Base-by-base conservation (phyloP, 495 filamentous ascomycete genomes). In the Cryomyces minteri region DNA sequence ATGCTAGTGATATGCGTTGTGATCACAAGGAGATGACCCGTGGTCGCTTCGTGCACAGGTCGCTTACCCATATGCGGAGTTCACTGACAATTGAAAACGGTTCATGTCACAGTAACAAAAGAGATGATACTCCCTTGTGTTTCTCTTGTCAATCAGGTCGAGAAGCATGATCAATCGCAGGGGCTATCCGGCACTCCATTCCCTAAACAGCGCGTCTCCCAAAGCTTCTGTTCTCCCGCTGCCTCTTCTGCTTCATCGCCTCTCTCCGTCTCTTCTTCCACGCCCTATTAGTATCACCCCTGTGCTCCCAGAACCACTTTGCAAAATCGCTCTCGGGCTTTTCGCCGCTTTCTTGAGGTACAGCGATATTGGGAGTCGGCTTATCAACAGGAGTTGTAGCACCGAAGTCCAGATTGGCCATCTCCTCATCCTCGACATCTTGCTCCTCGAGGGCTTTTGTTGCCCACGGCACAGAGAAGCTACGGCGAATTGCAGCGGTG, bases 241-340 rank as follows among this genome's bases (percentile, higher is more conserved):
- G 84, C 53, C 88, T 69, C 66, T 84, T 84, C 61, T 82, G 77
- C 69, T 98, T 98, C 37, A 76, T 70, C 39, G 71, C 80, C 52
- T 86, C 72, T 56, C 88, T 79, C 47, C 83, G 73, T 52, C 83
- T 60, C 61, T 77, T 82, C 66, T 88, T 94, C 88, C 88, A 96
- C 4, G 80, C 81, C 28, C 87, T 69, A 58, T 94, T 96, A 44
- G 81, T 76, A 39, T 94, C 84, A 2, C 88, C 87, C 1, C 88
- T 70, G 48, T 88, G 72, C 58, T 92, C 87, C 74, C 82, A 96
- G 61, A 95, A 98, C 75, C 79, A 86, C 55, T 88, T 83, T 37
- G 79, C 69, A 62, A 94, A 95, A 18, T 83, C 79, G 32, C 76
- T 74, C 49, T 79, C 70, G 5, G 67, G 62, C 38, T 57, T 79